A percentile compares a stretch with the other conserved stretches of the same genome.
Conservation (phyloP, 305 asterid species). For the Caryopteris hybrid region DNA sequence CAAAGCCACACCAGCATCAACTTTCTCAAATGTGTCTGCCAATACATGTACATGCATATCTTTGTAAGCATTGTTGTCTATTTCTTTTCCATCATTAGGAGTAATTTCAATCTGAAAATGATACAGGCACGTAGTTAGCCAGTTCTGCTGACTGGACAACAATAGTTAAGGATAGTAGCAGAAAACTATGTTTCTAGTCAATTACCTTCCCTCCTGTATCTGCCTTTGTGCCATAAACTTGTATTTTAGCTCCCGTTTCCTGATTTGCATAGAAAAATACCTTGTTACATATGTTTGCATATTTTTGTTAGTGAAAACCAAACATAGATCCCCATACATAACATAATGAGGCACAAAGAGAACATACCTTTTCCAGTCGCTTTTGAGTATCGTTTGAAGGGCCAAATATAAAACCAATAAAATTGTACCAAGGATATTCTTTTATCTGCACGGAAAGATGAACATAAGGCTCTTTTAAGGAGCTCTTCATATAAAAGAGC, state of each 20-base stretch:
- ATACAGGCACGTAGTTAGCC: neutral
- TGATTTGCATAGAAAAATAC: conserved; percentile 33
- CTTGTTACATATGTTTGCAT: conserved; percentile 4
- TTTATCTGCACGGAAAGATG: conserved; percentile 60
- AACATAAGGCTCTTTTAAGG: conserved; percentile 20
- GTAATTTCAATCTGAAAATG: conserved; percentile 59
- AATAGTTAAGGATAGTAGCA: conserved; percentile 1
- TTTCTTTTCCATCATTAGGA: conserved; percentile 47
- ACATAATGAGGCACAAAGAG: neutral
- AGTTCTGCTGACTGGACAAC: neutral
- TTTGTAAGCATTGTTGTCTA: conserved; percentile 34
- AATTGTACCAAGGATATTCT: conserved; percentile 66
- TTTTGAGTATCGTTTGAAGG: conserved; percentile 66
- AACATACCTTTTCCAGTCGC: conserved; percentile 79
- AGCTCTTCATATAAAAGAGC: conserved; percentile 2
- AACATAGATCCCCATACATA: conserved; percentile 4
- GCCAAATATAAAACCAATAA: conserved; percentile 63
- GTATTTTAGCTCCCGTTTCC: conserved; percentile 96
- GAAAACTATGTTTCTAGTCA: neutral
- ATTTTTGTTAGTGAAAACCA: conserved; percentile 9
- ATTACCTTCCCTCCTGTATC: conserved; percentile 64
- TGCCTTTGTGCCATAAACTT: conserved; percentile 62
- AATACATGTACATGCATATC: conserved; percentile 73
- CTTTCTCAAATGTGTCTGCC: conserved; percentile 86
- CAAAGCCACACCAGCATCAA: conserved; percentile 88